These are phyloP conservation scores for Sungouiozyma ichnusensis DNA, from an alignment of 805 yeast species.

Conservation along the genomic window DNA sequence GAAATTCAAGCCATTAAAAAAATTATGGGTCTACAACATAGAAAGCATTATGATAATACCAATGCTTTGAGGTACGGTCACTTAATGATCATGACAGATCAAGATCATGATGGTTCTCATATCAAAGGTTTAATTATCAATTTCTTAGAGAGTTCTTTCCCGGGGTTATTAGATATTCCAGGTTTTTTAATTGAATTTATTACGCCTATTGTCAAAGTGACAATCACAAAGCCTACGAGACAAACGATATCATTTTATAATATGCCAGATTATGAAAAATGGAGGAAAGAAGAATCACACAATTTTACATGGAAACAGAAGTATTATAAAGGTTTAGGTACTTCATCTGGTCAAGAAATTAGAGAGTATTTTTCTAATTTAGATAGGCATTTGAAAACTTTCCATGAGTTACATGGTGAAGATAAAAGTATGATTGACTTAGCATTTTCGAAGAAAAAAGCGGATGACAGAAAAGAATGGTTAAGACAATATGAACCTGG, in stretches of 20 bases:
- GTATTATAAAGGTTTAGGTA: conserved; percentile 98
- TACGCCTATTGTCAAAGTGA: conserved; percentile 92
- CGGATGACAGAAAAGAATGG: conserved; percentile 98
- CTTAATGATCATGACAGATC: conserved; percentile 98
- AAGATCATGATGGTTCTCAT: conserved; percentile 98
- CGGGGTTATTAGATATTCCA: conserved; percentile 82
- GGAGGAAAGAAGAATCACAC: conserved; percentile 80
- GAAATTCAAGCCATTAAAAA: conserved; percentile 94
- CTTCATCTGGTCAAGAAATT: conserved; percentile 74
- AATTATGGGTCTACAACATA: conserved; percentile 92
- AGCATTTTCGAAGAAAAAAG: conserved; percentile 89
- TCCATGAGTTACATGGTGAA: conserved; percentile 68
- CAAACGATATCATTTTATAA: conserved; percentile 68
- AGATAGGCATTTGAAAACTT: conserved; percentile 76
- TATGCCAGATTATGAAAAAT: conserved; percentile 89
- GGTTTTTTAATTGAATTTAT: conserved; percentile 90
- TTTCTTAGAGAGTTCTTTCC: conserved; percentile 86
- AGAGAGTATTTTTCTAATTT: conserved; percentile 80
- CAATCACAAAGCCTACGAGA: conserved; percentile 52
- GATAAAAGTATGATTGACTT: conserved; percentile 75
- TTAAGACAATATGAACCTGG: conserved; percentile 85
- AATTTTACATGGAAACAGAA: conserved; percentile 78
- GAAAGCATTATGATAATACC: conserved; percentile 65
- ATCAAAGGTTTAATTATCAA: conserved; percentile 92
- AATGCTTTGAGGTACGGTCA: conserved; percentile 84